Percentiles rank a stretch among this genome's conserved stretches.
phyloP scores from a whole-genome alignment of 352 stramenopile genomes.

The Phytophthora melonis region DNA sequence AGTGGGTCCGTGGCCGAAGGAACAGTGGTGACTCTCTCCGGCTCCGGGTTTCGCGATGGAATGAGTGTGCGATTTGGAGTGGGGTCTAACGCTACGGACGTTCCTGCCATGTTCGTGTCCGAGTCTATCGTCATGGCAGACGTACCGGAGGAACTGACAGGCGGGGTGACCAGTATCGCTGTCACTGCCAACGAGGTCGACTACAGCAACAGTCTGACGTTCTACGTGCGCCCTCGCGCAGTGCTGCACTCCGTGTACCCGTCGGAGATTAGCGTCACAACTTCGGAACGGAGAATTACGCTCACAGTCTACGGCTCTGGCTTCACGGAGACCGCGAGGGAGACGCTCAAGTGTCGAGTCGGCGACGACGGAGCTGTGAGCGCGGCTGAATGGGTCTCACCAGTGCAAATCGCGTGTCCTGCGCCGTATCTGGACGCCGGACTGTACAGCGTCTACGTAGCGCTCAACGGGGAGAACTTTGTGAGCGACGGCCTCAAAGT shows the following conservation, averaged over 20 bases:
- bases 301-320: conserved; percentile 39
- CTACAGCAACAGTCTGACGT: conserved; percentile 46
- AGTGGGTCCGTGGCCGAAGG: conserved; percentile 35
- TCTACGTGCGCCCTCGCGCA: conserved; percentile 33
- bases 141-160: conserved; percentile 27
- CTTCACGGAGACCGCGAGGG: conserved; percentile 37
- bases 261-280: conserved; percentile 14
- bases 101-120: conserved; percentile 32
- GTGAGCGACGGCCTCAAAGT: conserved; percentile 49
- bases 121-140: conserved; percentile 17
- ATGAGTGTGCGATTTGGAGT: conserved; percentile 40
- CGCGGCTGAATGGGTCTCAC: conserved; percentile 41
- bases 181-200: conserved; percentile 44
- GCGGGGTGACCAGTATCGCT: conserved; percentile 35
- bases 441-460: conserved; percentile 53
- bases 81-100: conserved; percentile 9
- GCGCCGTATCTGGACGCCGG: conserved; percentile 44
- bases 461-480: conserved; percentile 58
- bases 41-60: conserved; percentile 34
- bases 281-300: not conserved
- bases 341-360: conserved; percentile 43
- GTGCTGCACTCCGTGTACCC: conserved; percentile 43
- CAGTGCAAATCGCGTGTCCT: conserved; percentile 44
- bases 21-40: conserved; percentile 37
- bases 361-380: conserved; percentile 20